Evolutionary conservation across 306 rosid species (phyloP).

Genomic region (Vigna hirtella): DNA sequence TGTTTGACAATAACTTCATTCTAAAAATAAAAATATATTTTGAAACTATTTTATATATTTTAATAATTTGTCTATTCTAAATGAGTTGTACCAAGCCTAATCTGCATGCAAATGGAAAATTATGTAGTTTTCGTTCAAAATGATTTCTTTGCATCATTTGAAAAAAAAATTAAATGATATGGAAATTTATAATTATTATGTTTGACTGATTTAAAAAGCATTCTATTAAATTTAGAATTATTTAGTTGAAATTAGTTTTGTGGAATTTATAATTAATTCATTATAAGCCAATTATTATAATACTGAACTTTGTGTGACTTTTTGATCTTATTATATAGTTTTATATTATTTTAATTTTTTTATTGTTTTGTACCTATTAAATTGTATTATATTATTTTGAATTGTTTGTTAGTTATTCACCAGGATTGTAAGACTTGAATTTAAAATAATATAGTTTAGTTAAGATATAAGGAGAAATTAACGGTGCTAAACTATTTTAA

Average conservation of each 20-base stretch:
- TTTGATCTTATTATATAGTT: too few species aligned
- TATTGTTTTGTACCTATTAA: neutral
- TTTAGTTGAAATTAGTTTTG: neutral
- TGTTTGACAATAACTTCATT: neutral
- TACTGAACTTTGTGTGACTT: neutral
- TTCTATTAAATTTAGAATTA: neutral
- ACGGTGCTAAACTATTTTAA: too few species aligned
- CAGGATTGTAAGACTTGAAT: too few species aligned
- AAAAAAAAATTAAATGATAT: neutral
- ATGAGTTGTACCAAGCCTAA: neutral
- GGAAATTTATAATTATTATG: neutral
- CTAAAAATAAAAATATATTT: neutral
- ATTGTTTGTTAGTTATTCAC: too few species aligned
- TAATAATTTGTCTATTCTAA: neutral
- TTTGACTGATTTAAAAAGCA: neutral
- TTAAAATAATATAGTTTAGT: too few species aligned
- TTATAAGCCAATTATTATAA: neutral
- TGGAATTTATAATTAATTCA: neutral
- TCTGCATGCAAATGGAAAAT: neutral
- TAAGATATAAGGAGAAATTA: too few species aligned
- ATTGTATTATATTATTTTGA: neutral
- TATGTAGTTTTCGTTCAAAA: neutral
- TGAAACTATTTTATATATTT: neutral
- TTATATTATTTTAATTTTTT: neutral
- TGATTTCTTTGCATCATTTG: neutral